phyloP scores from a whole-genome alignment of 2,329 filamentous ascomycete genomes.

The Ustilaginoidea virens region DNA sequence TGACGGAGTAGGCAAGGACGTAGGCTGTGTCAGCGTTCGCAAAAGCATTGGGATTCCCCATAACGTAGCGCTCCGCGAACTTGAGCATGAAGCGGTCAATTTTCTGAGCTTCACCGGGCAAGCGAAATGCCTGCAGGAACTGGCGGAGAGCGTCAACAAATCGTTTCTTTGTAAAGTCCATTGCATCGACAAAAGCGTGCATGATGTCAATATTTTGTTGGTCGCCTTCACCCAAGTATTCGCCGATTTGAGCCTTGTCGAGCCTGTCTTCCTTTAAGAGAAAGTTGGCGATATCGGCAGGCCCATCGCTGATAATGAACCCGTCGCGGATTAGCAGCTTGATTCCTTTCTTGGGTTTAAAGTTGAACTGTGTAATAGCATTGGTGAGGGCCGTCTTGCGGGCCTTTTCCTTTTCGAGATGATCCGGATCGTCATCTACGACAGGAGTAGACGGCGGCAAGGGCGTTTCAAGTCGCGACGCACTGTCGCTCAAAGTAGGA shows the following conservation, averaged over 20 bases:
- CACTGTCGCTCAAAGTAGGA: conserved; percentile 42
- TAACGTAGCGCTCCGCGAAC: conserved; percentile 90
- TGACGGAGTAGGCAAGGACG: conserved; percentile 89
- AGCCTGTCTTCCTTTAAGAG: conserved; percentile 67
- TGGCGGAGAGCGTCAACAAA: conserved; percentile 87
- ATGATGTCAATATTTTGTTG: conserved; percentile 89
- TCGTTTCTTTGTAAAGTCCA: conserved; percentile 83
- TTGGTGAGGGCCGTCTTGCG: conserved; percentile 85
- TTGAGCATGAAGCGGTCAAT: conserved; percentile 99
- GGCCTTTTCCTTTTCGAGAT: conserved; percentile 90
- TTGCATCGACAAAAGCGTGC: conserved; percentile 91
- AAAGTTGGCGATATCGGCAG: conserved; percentile 74
- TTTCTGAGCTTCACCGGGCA: conserved; percentile 94
- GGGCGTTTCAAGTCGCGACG: conserved; percentile 44
- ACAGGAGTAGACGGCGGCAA: conserved; percentile 49
- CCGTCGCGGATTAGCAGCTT: conserved; percentile 71
- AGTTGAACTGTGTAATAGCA: conserved; percentile 86
- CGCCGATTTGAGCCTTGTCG: conserved; percentile 84
- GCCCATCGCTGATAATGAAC: conserved; percentile 67
- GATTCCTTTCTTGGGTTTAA: conserved; percentile 89
- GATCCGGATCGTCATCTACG: conserved; percentile 76
- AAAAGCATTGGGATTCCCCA: conserved; percentile 90
- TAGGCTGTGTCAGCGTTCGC: conserved; percentile 97
- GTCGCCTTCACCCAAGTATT: conserved; percentile 89
- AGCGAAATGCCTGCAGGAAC: conserved; percentile 85